phyloP scores from a whole-genome alignment of 371 early-diverging fungal species.

The Mortierella polycephala region DNA sequence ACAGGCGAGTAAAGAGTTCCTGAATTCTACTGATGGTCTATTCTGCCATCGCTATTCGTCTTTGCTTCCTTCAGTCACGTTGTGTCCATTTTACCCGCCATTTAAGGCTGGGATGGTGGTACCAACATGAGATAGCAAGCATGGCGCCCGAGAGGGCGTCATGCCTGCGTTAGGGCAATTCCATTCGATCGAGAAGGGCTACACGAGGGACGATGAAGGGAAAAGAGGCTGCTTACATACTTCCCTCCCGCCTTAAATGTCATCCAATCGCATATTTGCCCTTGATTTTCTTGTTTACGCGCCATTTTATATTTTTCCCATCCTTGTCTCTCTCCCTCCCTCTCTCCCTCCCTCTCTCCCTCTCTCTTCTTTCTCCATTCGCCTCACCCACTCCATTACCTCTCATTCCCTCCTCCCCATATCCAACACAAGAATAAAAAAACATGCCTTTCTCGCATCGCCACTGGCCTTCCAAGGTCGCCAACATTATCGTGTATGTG shows the following conservation, averaged over 20 bases:
- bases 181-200: too few relatives aligned
- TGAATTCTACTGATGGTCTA: too few relatives aligned
- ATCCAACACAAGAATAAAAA: not conserved
- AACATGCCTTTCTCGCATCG: constrained; percentile 22
- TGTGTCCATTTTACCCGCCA: not conserved
- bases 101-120: too few relatives aligned
- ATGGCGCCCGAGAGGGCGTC: too few relatives aligned
- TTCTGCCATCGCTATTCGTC: too few relatives aligned
- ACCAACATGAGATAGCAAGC: too few relatives aligned
- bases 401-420: not conserved
- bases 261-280: constrained; percentile 9
- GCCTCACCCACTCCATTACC: not conserved
- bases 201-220: too few relatives aligned
- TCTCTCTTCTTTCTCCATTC: constrained; percentile 3
- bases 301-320: constrained; percentile 7
- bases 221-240: not conserved
- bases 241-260: constrained; percentile 8
- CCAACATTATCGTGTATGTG: constrained; percentile 75
- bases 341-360: not conserved
- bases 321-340: not conserved
- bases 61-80: not conserved
- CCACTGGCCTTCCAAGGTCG: constrained; percentile 60
- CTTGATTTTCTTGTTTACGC: constrained; percentile 10
- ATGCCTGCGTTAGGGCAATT: too few relatives aligned
- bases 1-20: too few relatives aligned